Conservation (phyloP, 2,329 filamentous ascomycete species). For the Xylogone sp. region DNA sequence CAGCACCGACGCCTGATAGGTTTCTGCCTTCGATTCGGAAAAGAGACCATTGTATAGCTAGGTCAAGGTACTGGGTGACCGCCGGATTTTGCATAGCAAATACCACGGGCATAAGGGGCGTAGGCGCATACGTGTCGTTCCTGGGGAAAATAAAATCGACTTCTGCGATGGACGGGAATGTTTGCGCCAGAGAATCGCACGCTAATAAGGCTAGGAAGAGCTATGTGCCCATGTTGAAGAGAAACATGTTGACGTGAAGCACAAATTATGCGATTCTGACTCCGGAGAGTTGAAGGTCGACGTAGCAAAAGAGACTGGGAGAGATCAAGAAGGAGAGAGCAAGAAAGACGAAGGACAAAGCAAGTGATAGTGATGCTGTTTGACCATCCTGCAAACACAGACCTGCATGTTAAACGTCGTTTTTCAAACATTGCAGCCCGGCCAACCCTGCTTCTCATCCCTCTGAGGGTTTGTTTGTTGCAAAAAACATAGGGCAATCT, state of each 20-base stretch:
- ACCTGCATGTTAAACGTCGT: no score
- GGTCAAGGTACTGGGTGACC: constrained; percentile 5
- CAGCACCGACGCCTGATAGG: neutral
- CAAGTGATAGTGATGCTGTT: no score
- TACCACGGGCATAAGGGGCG: constrained; percentile 18
- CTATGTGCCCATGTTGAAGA: neutral
- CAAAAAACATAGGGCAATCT: no score
- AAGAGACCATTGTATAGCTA: neutral
- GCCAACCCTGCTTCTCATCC: no score
- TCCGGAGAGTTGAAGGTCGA: no score
- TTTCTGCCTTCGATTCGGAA: neutral
- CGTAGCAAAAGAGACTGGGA: no score
- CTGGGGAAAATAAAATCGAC: constrained; percentile 24
- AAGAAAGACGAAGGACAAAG: no score
- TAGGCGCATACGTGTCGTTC: constrained; percentile 22
- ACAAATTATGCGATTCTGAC: no score
- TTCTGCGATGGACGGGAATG: constrained; percentile 7
- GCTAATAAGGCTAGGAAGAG: neutral
- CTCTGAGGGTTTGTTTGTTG: no score
- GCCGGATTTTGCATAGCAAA: constrained; percentile 22
- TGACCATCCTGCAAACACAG: no score
- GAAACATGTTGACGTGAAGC: neutral
- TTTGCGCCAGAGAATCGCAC: neutral
- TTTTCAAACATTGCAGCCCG: no score
- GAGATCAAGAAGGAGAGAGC: no score